phyloP scores from a whole-genome alignment of 2,329 filamentous ascomycete genomes.

The Colletotrichum kahawae region DNA sequence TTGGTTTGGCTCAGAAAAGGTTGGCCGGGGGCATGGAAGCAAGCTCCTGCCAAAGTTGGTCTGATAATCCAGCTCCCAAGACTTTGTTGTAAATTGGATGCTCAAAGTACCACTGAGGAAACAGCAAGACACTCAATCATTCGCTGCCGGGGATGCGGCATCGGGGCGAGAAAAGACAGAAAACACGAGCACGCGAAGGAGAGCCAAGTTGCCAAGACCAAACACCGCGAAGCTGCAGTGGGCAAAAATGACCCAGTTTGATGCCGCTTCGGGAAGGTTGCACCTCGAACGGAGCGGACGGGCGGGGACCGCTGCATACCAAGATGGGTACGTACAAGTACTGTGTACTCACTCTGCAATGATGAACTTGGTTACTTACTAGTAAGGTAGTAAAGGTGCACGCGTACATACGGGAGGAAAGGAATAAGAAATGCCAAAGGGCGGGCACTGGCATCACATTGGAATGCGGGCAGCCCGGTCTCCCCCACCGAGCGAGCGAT shows the following conservation, averaged over 20 bases:
- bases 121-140: neutral
- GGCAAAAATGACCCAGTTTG: neutral
- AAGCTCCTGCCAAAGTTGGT: conserved; percentile 10
- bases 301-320: neutral
- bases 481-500: neutral
- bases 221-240: neutral
- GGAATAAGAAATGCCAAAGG: neutral
- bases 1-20: neutral
- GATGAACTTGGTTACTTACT: neutral
- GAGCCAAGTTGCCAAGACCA: conserved; percentile 1
- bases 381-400: neutral
- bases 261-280: conserved; percentile 19
- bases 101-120: neutral
- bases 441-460: neutral
- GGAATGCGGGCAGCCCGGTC: neutral
- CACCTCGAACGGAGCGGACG: neutral
- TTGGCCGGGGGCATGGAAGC: neutral
- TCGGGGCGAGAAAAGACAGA: neutral
- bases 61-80: conserved; percentile 1
- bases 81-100: neutral
- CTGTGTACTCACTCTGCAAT: neutral
- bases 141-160: neutral
- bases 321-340: neutral
- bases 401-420: neutral
- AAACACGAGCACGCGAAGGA: neutral